Conservation (phyloP, 2,329 filamentous ascomycete species). For the Penicillium palitans region DNA sequence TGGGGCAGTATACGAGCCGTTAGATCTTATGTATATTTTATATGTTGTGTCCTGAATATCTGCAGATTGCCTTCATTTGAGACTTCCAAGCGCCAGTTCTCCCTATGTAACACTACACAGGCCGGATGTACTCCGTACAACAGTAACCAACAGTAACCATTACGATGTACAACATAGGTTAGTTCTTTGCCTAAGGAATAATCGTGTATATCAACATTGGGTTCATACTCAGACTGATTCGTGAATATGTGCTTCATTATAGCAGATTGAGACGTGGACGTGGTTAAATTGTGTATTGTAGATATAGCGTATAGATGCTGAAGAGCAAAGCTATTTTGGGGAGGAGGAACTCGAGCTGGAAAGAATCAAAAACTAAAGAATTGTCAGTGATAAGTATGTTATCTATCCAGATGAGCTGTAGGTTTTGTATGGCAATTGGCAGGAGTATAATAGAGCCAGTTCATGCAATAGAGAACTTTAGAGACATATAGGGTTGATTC, state of each 20-base stretch:
- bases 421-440: not conserved
- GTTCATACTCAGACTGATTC: constrained; percentile 22
- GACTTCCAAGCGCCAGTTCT: not conserved
- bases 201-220: constrained; percentile 42
- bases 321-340: not conserved
- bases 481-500: not conserved
- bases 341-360: not conserved
- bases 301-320: not conserved
- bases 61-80: not conserved
- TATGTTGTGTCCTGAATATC: not conserved
- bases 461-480: not conserved
- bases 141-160: not conserved
- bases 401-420: not conserved
- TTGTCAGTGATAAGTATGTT: not conserved
- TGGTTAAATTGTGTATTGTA: not conserved
- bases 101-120: not conserved
- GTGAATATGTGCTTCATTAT: not conserved
- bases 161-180: not conserved
- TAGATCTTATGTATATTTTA: not conserved
- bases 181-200: constrained; percentile 31
- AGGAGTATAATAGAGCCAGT: not conserved
- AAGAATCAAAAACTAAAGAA: not conserved
- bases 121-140: not conserved
- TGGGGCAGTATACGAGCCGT: constrained; percentile 5
- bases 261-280: not conserved